A percentile compares a stretch with the other conserved stretches of the same genome.
Conservation (phyloP, 371 early-diverging fungal genomes). For the Mucor racemosus region DNA sequence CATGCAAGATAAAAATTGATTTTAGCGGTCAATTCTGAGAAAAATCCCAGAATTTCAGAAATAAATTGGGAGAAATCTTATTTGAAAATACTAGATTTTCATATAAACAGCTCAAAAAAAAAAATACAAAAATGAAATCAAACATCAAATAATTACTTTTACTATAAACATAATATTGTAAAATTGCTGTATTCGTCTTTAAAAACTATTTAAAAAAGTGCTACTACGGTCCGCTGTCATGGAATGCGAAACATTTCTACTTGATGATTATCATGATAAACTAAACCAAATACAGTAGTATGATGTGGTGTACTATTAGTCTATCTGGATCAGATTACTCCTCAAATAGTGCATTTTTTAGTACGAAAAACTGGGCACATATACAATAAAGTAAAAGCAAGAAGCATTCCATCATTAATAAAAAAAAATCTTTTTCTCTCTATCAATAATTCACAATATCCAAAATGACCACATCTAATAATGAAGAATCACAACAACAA, state of each 20-base stretch:
- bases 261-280: not conserved
- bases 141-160: no score
- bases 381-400: not conserved
- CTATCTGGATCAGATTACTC: not conserved
- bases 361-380: not conserved
- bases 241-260: not conserved
- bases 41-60: no score
- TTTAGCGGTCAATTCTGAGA: no score
- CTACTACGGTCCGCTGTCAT: not conserved
- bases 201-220: no score
- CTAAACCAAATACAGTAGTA: not conserved
- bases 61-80: no score
- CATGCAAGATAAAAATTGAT: no score
- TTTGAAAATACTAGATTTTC: no score
- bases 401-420: not conserved
- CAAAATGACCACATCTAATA: not conserved
- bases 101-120: no score
- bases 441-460: not conserved
- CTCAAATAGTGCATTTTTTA: not conserved
- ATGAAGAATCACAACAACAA: not conserved
- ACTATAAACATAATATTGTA: no score
- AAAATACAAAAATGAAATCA: no score
- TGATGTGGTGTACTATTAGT: not conserved
- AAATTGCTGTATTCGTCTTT: no score
- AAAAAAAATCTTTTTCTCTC: not conserved